Base-by-base conservation (phyloP, 1,284 basidiomycete genomes). In the Marasmius fiardii region DNA sequence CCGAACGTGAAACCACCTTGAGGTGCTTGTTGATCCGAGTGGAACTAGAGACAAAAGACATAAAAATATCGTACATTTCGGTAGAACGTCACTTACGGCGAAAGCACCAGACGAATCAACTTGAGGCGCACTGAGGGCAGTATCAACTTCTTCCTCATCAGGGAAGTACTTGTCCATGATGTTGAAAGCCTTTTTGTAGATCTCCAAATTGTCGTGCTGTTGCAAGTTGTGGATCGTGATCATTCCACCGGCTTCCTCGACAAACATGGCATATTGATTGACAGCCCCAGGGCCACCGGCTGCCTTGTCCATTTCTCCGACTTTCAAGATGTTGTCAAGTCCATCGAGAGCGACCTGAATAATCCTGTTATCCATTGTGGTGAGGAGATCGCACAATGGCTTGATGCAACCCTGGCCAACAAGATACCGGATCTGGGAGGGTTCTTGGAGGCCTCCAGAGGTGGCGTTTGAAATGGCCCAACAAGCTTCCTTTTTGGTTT, bases 391-490 rank as follows among this genome's bases (percentile, higher is more conserved):
- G 70, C 97, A 99, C 53, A 99, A 81, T 21, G 97, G 97, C 76
- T 98, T 98, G 78, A 99, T 98, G 79, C 95, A 98, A 44, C 97
- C 97, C 71, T 99, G 96, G 26, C 85, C 82, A 59, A 99, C 97
- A 56, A 99, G 91, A 75, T 99, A 99, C 54, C 97, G 92, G 67
- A 99, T 99, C 75, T 99, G 97, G 48, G 88, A 79, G 49, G 97
- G 97, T 71, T 99, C 95, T 66, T 97, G 94, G 24, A 99, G 83
- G 63, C 95, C 97, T 60, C 97, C 97, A 47, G 94, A 97, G 35
- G 97, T 99, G 10, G 97, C 97, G 72, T 99, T 99, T 48, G 95
- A 98, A 66, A 99, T 95, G 16, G 97, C 97, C 97, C 97, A 99
- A 78, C 95, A 99, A 3, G 97, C 97, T 74, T 99, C 97, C 77